phyloP scores from a whole-genome alignment of 306 rosid genomes.

The Dryas drummondii region DNA sequence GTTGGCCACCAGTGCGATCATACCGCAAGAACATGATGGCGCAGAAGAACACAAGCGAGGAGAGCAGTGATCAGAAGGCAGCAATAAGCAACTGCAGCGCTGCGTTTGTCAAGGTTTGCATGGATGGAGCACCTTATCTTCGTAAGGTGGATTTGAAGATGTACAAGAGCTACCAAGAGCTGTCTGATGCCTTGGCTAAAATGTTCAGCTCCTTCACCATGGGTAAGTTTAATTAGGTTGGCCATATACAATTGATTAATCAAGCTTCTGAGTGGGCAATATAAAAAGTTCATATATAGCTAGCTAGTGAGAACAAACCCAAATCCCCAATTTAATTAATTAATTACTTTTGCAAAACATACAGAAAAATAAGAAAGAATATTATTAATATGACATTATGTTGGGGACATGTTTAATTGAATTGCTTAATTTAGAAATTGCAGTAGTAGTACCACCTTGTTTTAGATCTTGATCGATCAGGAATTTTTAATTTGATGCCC shows the following conservation, averaged over 20 bases:
- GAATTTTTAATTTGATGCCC: neutral
- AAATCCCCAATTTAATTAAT: neutral
- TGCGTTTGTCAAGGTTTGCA: conserved; percentile 86
- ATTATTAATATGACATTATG: neutral
- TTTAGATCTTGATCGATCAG: conserved; percentile 1
- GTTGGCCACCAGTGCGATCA: conserved; percentile 99
- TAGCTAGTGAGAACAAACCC: neutral
- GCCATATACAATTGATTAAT: neutral
- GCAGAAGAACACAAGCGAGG: conserved; percentile 50
- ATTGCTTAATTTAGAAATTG: neutral
- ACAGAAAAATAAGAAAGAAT: neutral
- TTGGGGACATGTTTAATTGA: neutral
- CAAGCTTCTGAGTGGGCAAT: too few relatives aligned
- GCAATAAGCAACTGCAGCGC: conserved; percentile 16
- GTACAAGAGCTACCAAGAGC: conserved; percentile 87
- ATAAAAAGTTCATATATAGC: too few relatives aligned
- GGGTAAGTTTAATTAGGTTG: conserved; percentile 36
- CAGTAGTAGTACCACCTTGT: neutral
- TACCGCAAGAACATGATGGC: conserved; percentile 89
- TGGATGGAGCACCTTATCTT: conserved; percentile 99
- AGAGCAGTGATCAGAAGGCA: conserved; percentile 37
- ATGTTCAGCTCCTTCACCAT: conserved; percentile 98
- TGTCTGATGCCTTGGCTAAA: conserved; percentile 93
- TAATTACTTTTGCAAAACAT: neutral
- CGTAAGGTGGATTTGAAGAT: conserved; percentile 93